Base-by-base conservation (phyloP, 176 grass and related monocot genomes). In the Phyllostachys edulis region DNA sequence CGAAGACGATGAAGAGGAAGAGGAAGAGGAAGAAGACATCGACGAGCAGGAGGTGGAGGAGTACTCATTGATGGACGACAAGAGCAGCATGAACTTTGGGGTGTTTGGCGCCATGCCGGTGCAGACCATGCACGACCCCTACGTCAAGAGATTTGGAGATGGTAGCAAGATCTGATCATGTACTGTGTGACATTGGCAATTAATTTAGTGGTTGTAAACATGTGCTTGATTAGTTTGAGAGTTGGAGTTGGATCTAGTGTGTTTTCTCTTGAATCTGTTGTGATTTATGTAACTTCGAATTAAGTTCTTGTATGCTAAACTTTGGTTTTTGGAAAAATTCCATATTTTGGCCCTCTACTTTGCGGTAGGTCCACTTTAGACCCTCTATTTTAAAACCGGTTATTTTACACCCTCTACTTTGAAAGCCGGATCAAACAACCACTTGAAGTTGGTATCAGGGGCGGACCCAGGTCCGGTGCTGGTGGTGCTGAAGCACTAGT, bases 61-160 rank as follows among this genome's bases (percentile, higher is more conserved):
- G 81, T 82, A 86, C 16, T 91, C 85, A 6, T 14, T 80, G 29
- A 85, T 85, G 39, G 85, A 85, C 8, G 86, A 91, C 10, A 88
- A 87, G 23, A 89, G 86, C 57, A 91, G 86, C 83, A 76, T 87
- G 75, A 87, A 90, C 76, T 91, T 89, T 10, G 89, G 92, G 0
- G 89, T 85, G 55, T 94, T 94, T 7, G 85, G 92, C 1, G 72
- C 77, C 66, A 89, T 89, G 89, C 87, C 85, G 3, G 34, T 79
- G 72, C 86, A 89, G 80, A 91, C 69, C 12, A 89, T 87, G 86
- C 86, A 69, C 1, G 89, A 91, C 44, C 89, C 86, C 1, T 94
- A 87, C 80, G 59, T 45, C 51, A 82, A 73, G 72, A 81, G 80
- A 51, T 87, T 90, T 46, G 77, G 49, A 17, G 74, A 85, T 0